Evolutionary conservation across 2,329 filamentous ascomycete genomes (phyloP).

Genomic region (Dactylellina sp.): DNA sequence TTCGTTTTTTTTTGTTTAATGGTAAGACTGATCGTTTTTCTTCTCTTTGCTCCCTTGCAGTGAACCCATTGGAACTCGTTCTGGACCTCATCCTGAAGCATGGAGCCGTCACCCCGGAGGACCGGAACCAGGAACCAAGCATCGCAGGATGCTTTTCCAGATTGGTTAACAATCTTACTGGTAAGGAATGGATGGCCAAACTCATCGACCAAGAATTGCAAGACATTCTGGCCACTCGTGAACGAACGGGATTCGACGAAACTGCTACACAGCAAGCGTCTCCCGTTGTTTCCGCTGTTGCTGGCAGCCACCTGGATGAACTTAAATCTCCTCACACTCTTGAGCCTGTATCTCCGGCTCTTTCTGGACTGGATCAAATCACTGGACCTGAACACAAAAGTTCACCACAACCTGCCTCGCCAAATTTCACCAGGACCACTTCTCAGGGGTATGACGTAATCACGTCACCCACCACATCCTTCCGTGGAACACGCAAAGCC

Average conservation of each 20-base stretch:
- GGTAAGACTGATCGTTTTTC: constrained; percentile 43
- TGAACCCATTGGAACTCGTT: constrained; percentile 52
- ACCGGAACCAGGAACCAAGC: constrained; percentile 51
- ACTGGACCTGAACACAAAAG: constrained; percentile 28
- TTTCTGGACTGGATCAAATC: constrained; percentile 26
- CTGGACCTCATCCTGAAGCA: constrained; percentile 48
- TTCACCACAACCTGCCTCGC: constrained; percentile 32
- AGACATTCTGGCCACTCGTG: constrained; percentile 44
- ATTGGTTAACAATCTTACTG: constrained; percentile 32
- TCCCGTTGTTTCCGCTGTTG: constrained; percentile 37
- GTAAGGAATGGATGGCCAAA: constrained; percentile 37
- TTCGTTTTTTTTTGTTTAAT: constrained; percentile 12
- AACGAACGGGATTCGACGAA: constrained; percentile 50
- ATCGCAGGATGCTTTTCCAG: constrained; percentile 50
- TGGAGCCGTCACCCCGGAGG: constrained; percentile 39
- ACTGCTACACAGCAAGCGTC: constrained; percentile 42
- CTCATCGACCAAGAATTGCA: constrained; percentile 41
- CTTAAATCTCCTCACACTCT: too few species aligned
- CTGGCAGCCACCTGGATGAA: constrained; percentile 28
- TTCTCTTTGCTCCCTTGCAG: constrained; percentile 34
- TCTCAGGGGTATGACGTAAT: constrained; percentile 30
- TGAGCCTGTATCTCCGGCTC: constrained; percentile 35
- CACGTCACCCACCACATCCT: constrained; percentile 28
- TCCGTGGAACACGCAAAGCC: constrained; percentile 29
- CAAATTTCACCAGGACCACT: constrained; percentile 35